phyloP scores from a whole-genome alignment of 805 yeast genomes.

The Yamadazyma nakazawae region DNA sequence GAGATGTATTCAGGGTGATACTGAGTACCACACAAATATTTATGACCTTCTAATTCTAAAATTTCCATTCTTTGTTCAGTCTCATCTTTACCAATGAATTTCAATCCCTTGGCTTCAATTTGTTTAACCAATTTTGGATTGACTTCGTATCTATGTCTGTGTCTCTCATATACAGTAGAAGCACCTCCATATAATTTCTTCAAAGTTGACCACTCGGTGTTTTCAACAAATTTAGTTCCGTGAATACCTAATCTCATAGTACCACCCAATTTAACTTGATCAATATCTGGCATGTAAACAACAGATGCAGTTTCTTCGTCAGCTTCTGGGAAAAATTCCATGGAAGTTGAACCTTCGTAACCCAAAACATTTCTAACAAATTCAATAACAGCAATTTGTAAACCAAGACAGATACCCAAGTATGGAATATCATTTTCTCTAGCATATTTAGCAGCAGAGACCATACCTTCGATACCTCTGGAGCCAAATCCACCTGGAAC shows the following conservation, averaged over 20 bases:
- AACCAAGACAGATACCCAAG: constrained; percentile 95
- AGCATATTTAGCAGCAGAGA: constrained; percentile 97
- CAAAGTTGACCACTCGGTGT: constrained; percentile 64
- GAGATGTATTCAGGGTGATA: constrained; percentile 98
- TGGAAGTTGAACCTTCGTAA: constrained; percentile 64
- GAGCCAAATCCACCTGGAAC: constrained; percentile 99
- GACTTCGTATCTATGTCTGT: constrained; percentile 97
- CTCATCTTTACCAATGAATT: constrained; percentile 93
- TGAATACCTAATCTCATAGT: constrained; percentile 98
- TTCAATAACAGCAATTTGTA: constrained; percentile 96
- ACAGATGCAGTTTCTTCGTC: constrained; percentile 69
- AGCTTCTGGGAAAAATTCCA: constrained; percentile 71
- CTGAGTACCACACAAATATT: constrained; percentile 92
- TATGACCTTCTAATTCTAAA: constrained; percentile 80
- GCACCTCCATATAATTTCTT: constrained; percentile 76
- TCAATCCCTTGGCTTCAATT: constrained; percentile 76
- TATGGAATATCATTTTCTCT: constrained; percentile 92
- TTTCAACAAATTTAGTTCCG: constrained; percentile 74
- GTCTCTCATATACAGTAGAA: constrained; percentile 80
- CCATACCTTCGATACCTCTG: constrained; percentile 98
- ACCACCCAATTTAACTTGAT: constrained; percentile 94
- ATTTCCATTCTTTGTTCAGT: constrained; percentile 90
- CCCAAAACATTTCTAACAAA: constrained; percentile 80
- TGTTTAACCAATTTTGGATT: constrained; percentile 75
- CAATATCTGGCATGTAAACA: constrained; percentile 98